Evolutionary conservation across 208 protist species (phyloP).

Genomic region (Trypanosoma theileri): DNA sequence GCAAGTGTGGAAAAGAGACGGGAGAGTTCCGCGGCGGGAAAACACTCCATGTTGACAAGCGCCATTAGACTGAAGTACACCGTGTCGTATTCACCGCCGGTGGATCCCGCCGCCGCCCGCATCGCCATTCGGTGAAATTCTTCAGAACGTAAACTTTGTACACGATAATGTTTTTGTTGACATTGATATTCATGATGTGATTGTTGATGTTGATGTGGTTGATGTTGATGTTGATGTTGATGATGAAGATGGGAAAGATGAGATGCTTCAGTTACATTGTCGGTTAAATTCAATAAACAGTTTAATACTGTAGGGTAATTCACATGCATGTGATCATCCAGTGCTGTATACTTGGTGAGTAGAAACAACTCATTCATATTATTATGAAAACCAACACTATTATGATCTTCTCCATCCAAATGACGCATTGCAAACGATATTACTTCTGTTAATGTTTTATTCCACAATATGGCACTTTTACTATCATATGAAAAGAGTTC

Average conservation of each 20-base stretch:
- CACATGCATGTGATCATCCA: conserved; percentile 18
- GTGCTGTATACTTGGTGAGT: background rate
- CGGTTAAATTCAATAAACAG: background rate
- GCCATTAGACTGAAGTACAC: conserved; percentile 23
- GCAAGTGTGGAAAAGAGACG: conserved; percentile 9
- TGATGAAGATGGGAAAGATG: background rate
- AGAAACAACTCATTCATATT: background rate
- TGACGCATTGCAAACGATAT: conserved; percentile 9
- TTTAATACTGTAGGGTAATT: conserved; percentile 6
- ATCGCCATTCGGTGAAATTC: conserved; percentile 24
- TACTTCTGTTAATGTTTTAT: conserved; percentile 15
- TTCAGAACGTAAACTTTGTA: background rate
- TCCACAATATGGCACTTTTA: conserved; percentile 14
- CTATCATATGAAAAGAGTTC: conserved; percentile 13
- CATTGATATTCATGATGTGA: background rate
- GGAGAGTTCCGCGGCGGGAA: conserved; percentile 1
- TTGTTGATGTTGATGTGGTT: background rate
- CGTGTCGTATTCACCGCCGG: conserved; percentile 10
- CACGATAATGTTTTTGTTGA: background rate
- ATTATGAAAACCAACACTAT: background rate
- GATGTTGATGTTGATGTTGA: background rate
- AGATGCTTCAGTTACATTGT: background rate
- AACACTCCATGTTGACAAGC: conserved; percentile 22
- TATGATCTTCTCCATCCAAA: background rate
- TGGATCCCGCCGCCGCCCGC: background rate